Base-by-base conservation (phyloP, 2,329 filamentous ascomycete genomes). In the Penicillium sp. region DNA sequence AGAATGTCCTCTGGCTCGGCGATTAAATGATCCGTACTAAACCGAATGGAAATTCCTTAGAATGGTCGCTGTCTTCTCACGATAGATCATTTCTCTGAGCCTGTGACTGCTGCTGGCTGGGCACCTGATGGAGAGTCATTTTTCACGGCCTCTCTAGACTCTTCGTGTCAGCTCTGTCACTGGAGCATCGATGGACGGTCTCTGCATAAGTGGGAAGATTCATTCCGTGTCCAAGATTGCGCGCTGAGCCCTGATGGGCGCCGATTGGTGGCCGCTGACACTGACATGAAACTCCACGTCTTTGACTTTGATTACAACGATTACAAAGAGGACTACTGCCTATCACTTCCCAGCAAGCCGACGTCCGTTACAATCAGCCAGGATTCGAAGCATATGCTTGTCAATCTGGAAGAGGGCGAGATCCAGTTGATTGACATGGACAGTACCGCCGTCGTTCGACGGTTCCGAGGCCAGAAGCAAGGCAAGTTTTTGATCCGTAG, bases 71-170 rank as follows among this genome's bases (percentile, higher is more conserved):
- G 81, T 30, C 70, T 87, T 27, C 75, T 79, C 39, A 79, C 74
- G 7, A 75, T 91, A 11, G 76, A 80, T 36, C 77, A 81, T 33
- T 90, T 93, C 55, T 76, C 78, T n/a, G 84, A 95, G 56, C 86
- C 89, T 0, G 87, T 94, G 25, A 94, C 87, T 31, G 83, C 86
- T 41, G 94, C 89, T 43, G 85, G 87, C n/a, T 98, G 93, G 91
- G 78, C 86, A 4, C 78, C 82, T 1, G 85, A 94, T 58, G 84
- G 84, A 28, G 71, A 80, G 47, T 81, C 80, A 0, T 90, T 97
- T 54, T 78, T 95, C 28, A 83, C 90, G 1, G 87, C 86, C 3
- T 84, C 85, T 7, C 77, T 94, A 20, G 85, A 90, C 53, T 78
- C 77, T 41, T 71, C 72, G 7, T 74, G 75, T 16, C 79, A 85